A percentile compares a stretch with the other conserved stretches of the same genome.
These are phyloP conservation scores for Cutaneotrichosporon cutaneum DNA, from an alignment of 1,284 basidiomycete species.

Conservation along the genomic window DNA sequence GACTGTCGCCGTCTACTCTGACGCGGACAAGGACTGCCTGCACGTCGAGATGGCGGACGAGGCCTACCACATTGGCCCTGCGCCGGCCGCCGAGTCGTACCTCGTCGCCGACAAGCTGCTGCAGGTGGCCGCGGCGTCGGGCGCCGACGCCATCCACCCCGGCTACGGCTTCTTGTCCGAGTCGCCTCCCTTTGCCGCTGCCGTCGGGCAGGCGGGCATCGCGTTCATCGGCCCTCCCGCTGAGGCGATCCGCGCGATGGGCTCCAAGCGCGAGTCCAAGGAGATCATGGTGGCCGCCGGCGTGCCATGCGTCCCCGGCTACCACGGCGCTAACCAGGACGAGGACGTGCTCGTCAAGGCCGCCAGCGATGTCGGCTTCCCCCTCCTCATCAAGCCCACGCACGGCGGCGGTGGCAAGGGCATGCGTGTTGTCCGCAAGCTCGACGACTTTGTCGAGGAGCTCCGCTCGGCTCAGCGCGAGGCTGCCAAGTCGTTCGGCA, in stretches of 20 bases:
- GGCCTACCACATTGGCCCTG: constrained; percentile 88
- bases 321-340: constrained; percentile 62
- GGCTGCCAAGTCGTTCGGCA: constrained; percentile 79
- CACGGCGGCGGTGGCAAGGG: constrained; percentile 74
- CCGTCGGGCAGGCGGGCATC: constrained; percentile 59
- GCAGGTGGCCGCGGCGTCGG: constrained; percentile 71
- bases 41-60: constrained; percentile 86
- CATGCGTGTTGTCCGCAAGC: constrained; percentile 61
- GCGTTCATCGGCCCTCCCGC: constrained; percentile 65
- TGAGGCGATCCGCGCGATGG: constrained; percentile 62
- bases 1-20: constrained; percentile 89
- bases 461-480: constrained; percentile 82
- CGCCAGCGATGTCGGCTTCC: constrained; percentile 59
- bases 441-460: constrained; percentile 61
- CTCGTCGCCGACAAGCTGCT: constrained; percentile 86
- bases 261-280: constrained; percentile 67
- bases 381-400: constrained; percentile 66
- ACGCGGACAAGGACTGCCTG: constrained; percentile 75
- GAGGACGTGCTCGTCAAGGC: constrained; percentile 54
- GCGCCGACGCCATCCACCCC: constrained; percentile 72
- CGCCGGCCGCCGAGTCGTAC: constrained; percentile 83
- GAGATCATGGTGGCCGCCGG: constrained; percentile 84
- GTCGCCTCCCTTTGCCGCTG: constrained; percentile 58
- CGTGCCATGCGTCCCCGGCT: constrained; percentile 82
- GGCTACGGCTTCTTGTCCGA: constrained; percentile 92